Evolutionary conservation across 202 grass and related monocot species (phyloP), one percentile per base, ranked within the genome.

Genomic region (Cymbopogon flexuosus): DNA sequence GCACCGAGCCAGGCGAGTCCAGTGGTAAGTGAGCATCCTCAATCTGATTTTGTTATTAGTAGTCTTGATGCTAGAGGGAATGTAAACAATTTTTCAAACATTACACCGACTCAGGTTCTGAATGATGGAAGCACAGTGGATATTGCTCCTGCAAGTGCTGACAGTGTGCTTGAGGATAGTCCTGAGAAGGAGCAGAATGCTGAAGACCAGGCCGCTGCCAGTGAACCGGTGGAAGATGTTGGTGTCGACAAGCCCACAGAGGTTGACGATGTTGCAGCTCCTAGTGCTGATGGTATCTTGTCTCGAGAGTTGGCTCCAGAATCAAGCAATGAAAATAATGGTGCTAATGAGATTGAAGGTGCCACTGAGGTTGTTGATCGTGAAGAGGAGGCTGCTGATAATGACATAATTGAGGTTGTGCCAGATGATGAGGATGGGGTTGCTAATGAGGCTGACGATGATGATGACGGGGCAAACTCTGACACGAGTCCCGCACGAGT

Each of bases 21-120:
- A 13, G 78, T 70, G 78, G 82, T 88, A 79, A 75, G 73, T 80
- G 59, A 78, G 43, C 58, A 39, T 91, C 34, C 45, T 84, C 65
- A 70, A 45, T 73, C 52, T 49, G 23, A 5, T 65, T 65, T 63
- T 84, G 16, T 57, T 84, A 15, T 16, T 70, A 68, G 60, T 77
- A 49, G 10, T 29, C 16, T 68, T 81, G 68, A 84, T 72, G 29
- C 23, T 78, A 63, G 24, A 59, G n/a, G 18, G 61, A 52, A 73
- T 77, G 14, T 46, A 21, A 85, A 59, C 29, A 72, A 60, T 49
- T n/a, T n/a, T n/a, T 72, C 13, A 21, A 71, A 24, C 42, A 70
- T 3, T 65, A 15, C 8, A 40, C 27, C 10, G 14, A 82, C 76
- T 30, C 69, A 82, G 77, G 80, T 75, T 75, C 8, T 80, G 30